Percentiles rank a stretch among this genome's conserved stretches.
Evolutionary conservation across 108 stramenopile species (phyloP).

Genomic region (Nitzschia inconspicua): DNA sequence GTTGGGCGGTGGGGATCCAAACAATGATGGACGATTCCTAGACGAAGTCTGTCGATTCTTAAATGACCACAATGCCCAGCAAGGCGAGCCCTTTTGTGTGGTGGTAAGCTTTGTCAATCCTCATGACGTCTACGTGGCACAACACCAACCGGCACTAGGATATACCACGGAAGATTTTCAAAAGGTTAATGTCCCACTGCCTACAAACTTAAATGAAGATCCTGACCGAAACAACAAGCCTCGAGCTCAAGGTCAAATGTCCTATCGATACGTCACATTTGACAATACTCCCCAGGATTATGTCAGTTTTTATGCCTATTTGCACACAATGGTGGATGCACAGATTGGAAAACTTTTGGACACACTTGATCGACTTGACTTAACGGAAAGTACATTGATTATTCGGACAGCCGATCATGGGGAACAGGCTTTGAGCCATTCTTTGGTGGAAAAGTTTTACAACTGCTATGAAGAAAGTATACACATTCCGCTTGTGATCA

Average conservation of each 20-base stretch:
- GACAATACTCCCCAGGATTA: slow-evolving; percentile 38
- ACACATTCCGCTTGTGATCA: slow-evolving; percentile 44
- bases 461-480: slow-evolving; percentile 59
- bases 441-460: slow-evolving; percentile 50
- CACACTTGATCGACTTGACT: slow-evolving; percentile 29
- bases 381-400: slow-evolving; percentile 49
- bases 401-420: slow-evolving; percentile 60
- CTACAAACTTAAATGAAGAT: slow-evolving; percentile 29
- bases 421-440: slow-evolving; percentile 47
- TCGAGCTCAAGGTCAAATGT: slow-evolving; percentile 19
- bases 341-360: slow-evolving; percentile 45
- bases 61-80: not conserved
- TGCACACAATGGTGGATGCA: slow-evolving; percentile 37
- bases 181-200: slow-evolving; percentile 25
- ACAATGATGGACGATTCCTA: slow-evolving; percentile 56
- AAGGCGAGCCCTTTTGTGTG: slow-evolving; percentile 42
- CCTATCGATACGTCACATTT: slow-evolving; percentile 12
- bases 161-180: slow-evolving; percentile 45
- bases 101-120: slow-evolving; percentile 60
- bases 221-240: slow-evolving; percentile 22
- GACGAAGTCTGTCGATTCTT: slow-evolving; percentile 28
- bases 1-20: slow-evolving; percentile 47
- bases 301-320: slow-evolving; percentile 53
- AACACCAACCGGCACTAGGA: slow-evolving; percentile 26
- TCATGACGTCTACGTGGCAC: slow-evolving; percentile 63